Percentiles rank a stretch among this genome's conserved stretches.
These are phyloP conservation scores for Phylloporus rhodoxanthus DNA, from an alignment of 768 basidiomycete genomes.

Conservation along the genomic window DNA sequence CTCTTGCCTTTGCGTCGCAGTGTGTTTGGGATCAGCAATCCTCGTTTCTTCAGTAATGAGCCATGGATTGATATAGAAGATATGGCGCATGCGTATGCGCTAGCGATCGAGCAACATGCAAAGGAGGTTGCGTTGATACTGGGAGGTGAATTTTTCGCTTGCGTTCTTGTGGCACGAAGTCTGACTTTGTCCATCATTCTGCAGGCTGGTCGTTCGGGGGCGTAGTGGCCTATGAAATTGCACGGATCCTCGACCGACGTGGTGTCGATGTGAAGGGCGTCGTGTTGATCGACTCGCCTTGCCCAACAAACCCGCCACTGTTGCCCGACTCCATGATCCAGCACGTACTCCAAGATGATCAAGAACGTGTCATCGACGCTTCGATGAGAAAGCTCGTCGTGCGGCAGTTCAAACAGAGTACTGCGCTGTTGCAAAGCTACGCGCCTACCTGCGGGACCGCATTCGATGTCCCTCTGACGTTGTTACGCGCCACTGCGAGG, in stretches of 20 bases:
- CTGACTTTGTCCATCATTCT: neutral
- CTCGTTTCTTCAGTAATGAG: constrained; percentile 39
- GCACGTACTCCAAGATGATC: constrained; percentile 32
- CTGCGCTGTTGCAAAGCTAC: constrained; percentile 44
- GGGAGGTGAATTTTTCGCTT: constrained; percentile 44
- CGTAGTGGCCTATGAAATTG: constrained; percentile 61
- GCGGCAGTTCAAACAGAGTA: constrained; percentile 46
- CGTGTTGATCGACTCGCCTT: constrained; percentile 62
- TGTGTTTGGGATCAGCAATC: constrained; percentile 61
- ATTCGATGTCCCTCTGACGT: constrained; percentile 34
- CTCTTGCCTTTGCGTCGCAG: constrained; percentile 42
- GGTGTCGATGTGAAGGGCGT: constrained; percentile 49
- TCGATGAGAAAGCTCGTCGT: constrained; percentile 35
- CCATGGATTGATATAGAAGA: constrained; percentile 44
- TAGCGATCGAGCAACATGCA: constrained; percentile 32
- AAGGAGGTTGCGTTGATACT: constrained; percentile 40
- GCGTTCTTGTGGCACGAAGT: neutral
- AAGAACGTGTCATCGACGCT: constrained; percentile 23
- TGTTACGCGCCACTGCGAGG: constrained; percentile 49
- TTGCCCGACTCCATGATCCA: constrained; percentile 51
- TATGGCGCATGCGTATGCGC: constrained; percentile 51
- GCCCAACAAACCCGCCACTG: constrained; percentile 46
- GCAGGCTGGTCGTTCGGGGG: constrained; percentile 79
- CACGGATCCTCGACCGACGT: constrained; percentile 38
- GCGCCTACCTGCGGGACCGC: constrained; percentile 24